Evolutionary conservation across 2,329 filamentous ascomycete species (phyloP), one percentile per base, ranked within the genome.

Genomic region (Colletotrichum caudatum): DNA sequence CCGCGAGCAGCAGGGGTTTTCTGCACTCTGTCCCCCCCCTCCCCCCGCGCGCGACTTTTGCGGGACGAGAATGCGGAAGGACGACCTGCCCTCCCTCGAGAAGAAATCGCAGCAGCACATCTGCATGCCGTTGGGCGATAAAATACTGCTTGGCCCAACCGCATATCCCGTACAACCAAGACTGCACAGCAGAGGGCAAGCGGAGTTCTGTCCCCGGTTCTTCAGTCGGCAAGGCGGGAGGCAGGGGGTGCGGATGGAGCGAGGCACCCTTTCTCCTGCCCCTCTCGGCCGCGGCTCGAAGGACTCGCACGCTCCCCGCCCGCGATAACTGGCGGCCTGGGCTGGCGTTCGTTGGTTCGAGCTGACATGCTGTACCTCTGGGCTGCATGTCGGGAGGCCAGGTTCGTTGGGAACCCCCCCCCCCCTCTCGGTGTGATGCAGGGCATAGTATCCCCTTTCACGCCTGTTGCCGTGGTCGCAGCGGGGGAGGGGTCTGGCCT

Each of bases 381-480:
- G 65, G 64, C 64, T 59, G 69, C 69, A 69, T 59, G 9, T 41
- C 44, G 64, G 69, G 64, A 58, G 51, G 41, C 51, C n/a, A 50
- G 29, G 51, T n/a, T 26, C 26, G 23, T 16, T 26, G 18, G 29
- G n/a, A n/a, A n/a, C n/a, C 12, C 44, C 33, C 12, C 44, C 26
- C 5, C 39, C 18, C 29, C 20, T n/a, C 46, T 50, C 46, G 33
- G 50, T 35, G 39, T 41, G 56, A 70, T 64, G 67, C 56, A 66
- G 23, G 33, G 33, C 51, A 57, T 67, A 37, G 18, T 39, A 39
- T 39, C 29, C 18, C 37, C 33, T 51, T 29, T 11, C 26, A 41
- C 18, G 44, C 50, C 33, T 56, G 23, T 37, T n/a, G 11, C 33
- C 20, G 33, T 11, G 53, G 53, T n/a, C 23, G 35, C 20, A 56